phyloP scores from a whole-genome alignment of 1,284 basidiomycete genomes.

The Grifola frondosa region DNA sequence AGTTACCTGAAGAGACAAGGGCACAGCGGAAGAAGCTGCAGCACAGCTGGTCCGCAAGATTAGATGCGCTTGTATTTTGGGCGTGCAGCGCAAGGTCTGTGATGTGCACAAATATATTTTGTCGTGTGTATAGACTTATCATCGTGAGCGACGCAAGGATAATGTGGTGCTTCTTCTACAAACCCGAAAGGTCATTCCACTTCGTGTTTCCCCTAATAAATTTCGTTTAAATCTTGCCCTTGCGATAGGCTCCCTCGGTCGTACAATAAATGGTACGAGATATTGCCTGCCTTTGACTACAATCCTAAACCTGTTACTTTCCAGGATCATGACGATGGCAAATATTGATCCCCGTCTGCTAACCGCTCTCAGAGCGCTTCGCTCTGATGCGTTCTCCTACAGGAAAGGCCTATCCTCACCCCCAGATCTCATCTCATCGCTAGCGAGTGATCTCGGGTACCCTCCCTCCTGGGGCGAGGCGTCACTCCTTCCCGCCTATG shows the following conservation, averaged over 20 bases:
- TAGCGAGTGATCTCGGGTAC: constrained; percentile 56
- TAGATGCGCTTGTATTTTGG: constrained; percentile 75
- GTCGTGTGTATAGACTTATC: neutral
- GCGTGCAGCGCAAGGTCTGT: constrained; percentile 68
- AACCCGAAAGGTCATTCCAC: constrained; percentile 57
- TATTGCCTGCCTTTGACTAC: neutral
- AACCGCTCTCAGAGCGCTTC: constrained; percentile 49
- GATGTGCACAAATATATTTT: neutral
- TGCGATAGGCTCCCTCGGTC: constrained; percentile 59
- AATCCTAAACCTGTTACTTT: neutral
- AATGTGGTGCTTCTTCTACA: constrained; percentile 84
- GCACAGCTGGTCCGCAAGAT: constrained; percentile 38
- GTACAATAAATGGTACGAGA: constrained; percentile 63
- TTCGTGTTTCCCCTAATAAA: neutral
- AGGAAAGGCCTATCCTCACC: constrained; percentile 37
- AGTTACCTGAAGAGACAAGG: constrained; percentile 14
- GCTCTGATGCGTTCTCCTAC: constrained; percentile 60
- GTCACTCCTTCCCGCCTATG: constrained; percentile 53
- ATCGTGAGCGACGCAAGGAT: constrained; percentile 55
- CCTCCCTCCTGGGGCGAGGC: constrained; percentile 65
- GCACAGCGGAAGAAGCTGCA: constrained; percentile 16
- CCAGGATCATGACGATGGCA: constrained; percentile 66
- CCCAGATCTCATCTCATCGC: constrained; percentile 41
- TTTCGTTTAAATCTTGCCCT: neutral
- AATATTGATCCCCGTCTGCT: constrained; percentile 63